Conservation (phyloP, 257 asterid genomes). For the Salvia splendens region DNA sequence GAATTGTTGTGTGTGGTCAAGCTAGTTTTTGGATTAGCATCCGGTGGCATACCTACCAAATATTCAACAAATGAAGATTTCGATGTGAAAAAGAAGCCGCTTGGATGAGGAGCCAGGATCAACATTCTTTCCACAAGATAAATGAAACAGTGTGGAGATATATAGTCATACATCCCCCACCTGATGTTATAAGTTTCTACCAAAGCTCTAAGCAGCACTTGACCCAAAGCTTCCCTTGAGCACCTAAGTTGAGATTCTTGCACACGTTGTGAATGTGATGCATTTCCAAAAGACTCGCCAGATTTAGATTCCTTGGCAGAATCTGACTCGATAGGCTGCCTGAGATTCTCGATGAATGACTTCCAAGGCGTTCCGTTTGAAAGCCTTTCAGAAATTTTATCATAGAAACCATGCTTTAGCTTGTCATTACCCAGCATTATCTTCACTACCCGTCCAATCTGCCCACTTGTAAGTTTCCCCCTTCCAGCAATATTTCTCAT, state of each 20-base stretch:
- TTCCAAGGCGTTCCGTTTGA: conserved; percentile 38
- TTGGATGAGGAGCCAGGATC: conserved; percentile 40
- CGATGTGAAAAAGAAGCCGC: conserved; percentile 35
- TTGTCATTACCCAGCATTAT: conserved; percentile 47
- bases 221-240: conserved; percentile 21
- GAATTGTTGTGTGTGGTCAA: background rate
- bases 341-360: conserved; percentile 36
- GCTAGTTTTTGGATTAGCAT: conserved; percentile 14
- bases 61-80: conserved; percentile 57
- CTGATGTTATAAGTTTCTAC: conserved; percentile 33
- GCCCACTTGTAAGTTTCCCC: conserved; percentile 36
- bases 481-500: background rate
- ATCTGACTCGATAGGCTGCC: background rate
- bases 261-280: background rate
- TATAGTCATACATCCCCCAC: conserved; percentile 41
- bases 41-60: conserved; percentile 33
- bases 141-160: conserved; percentile 56
- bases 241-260: background rate
- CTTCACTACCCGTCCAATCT: conserved; percentile 48
- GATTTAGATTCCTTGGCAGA: conserved; percentile 2
- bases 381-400: conserved; percentile 27
- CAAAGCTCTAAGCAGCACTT: conserved; percentile 35
- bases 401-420: conserved; percentile 30
- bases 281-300: background rate
- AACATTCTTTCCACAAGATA: conserved; percentile 60